These are phyloP conservation scores for Hypoxylon sp. DNA, from an alignment of 2,329 filamentous ascomycete genomes.

Conservation along the genomic window DNA sequence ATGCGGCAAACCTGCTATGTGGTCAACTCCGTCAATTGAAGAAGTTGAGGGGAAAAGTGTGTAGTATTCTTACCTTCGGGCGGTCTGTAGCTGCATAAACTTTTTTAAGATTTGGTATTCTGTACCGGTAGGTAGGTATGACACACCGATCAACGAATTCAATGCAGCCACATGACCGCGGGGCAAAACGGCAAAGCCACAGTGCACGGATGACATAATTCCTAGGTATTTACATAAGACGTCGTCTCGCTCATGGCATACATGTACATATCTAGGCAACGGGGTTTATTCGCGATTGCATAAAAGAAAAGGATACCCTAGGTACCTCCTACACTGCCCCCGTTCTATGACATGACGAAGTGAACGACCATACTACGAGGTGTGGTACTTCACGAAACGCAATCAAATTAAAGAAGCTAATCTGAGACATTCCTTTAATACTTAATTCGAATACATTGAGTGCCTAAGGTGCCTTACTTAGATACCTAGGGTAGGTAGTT, in stretches of 20 bases:
- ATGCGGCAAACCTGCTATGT: neutral
- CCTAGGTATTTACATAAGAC: neutral
- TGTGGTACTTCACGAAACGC: too few species aligned
- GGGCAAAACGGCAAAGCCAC: conserved; percentile 3
- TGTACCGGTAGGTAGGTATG: too few species aligned
- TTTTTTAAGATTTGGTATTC: neutral
- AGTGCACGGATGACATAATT: conserved; percentile 1
- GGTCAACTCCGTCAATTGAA: neutral
- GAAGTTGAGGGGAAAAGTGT: neutral
- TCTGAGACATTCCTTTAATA: conserved; percentile 11
- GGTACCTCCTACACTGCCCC: too few species aligned
- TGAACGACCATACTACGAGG: too few species aligned
- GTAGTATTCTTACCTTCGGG: neutral
- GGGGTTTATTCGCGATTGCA: too few species aligned
- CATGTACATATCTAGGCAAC: too few species aligned
- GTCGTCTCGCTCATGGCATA: neutral
- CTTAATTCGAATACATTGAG: too few species aligned
- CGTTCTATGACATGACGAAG: too few species aligned
- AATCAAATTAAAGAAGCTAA: too few species aligned
- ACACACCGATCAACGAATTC: conserved; percentile 10
- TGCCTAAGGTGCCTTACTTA: too few species aligned
- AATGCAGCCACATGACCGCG: conserved; percentile 22
- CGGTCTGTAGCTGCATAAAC: neutral
- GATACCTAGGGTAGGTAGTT: conserved; percentile 1
- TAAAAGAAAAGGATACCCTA: too few species aligned